Evolutionary conservation across 371 early-diverging fungal genomes (phyloP), one percentile per base, ranked within the genome.

Genomic region (Dentiscutata heterogama): DNA sequence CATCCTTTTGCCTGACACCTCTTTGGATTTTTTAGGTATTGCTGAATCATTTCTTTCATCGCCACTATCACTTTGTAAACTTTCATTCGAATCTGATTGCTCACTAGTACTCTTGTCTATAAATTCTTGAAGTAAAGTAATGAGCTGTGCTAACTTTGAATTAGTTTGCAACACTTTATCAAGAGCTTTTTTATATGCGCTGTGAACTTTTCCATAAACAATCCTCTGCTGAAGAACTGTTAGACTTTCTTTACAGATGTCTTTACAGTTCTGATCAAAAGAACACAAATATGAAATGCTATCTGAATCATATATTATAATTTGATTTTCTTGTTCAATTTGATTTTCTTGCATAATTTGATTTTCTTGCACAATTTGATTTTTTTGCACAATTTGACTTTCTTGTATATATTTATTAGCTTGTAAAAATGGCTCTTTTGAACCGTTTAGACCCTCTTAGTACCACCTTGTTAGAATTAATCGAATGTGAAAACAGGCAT

Each of bases 91-190:
- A 3, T 25, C n/a, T 42, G 6, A 16, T 39, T 39, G 31, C 13
- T 50, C 2, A 71, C 16, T 71, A 3, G 31, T n/a, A 22, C 20
- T 35, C 7, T 71, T 25, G 7, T 71, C 50, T 39, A 51, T 11
- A 42, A 46, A 71, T 71, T 71, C 71, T 71, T 71, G 71, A 51
- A 71, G 42, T n/a, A 71, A 71, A n/a, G 3, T 68, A 31, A 68
- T 35, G 18, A 64, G 18, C 18, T 35, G 31, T 64, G 16, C 13
- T 65, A 31, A 65, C 31, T 65, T 65, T 18, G 31, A 65, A 65
- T 22, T 18, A 18, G 35, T 65, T 35, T 65, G 65, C 65, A 65
- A 65, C 18, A 18, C 65, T 20, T 65, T 65, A 31, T 16, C 14
- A 18, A 65, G 51, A 71, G 71, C 27, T 71, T 71, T 71, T 16